A percentile compares a stretch with the other conserved stretches of the same genome.
phyloP scores from a whole-genome alignment of 78 protist genomes.

The Dictyostelium intermedium region DNA sequence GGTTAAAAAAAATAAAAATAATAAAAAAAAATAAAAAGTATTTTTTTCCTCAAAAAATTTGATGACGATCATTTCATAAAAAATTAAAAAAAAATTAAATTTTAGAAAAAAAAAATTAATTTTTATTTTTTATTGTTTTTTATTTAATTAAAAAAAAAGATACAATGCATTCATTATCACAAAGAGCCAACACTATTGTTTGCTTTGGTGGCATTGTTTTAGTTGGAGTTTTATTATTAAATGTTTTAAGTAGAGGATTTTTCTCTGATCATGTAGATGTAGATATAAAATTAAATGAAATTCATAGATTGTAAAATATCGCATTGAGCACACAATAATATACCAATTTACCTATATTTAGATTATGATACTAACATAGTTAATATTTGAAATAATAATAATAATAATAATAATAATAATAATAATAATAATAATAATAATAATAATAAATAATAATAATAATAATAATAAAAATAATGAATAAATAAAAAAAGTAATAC shows the following conservation, averaged over 20 bases:
- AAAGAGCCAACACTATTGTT: slow-evolving; percentile 55
- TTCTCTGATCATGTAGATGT: slow-evolving; percentile 45
- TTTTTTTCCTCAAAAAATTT: not conserved
- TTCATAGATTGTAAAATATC: not conserved
- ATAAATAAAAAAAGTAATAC: slow-evolving; percentile 10
- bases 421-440: no score
- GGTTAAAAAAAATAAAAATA: no score
- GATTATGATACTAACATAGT: no score
- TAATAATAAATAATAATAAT: not conserved
- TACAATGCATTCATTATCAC: slow-evolving; percentile 43
- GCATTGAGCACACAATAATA: no score
- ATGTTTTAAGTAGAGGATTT: slow-evolving; percentile 51
- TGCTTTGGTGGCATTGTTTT: slow-evolving; percentile 76
- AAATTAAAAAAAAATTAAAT: not conserved
- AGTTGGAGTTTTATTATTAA: slow-evolving; percentile 51
- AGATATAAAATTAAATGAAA: slow-evolving; percentile 21
- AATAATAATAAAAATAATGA: not conserved
- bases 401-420: no score
- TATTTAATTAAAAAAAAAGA: not conserved
- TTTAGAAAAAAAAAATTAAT: not conserved
- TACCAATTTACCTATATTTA: no score
- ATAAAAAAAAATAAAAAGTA: no score
- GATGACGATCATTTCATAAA: not conserved
- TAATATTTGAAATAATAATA: no score
- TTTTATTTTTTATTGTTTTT: not conserved